A percentile compares a stretch with the other conserved stretches of the same genome.
Evolutionary conservation across 2,329 filamentous ascomycete species (phyloP).

Genomic region (Orbilia javanica): DNA sequence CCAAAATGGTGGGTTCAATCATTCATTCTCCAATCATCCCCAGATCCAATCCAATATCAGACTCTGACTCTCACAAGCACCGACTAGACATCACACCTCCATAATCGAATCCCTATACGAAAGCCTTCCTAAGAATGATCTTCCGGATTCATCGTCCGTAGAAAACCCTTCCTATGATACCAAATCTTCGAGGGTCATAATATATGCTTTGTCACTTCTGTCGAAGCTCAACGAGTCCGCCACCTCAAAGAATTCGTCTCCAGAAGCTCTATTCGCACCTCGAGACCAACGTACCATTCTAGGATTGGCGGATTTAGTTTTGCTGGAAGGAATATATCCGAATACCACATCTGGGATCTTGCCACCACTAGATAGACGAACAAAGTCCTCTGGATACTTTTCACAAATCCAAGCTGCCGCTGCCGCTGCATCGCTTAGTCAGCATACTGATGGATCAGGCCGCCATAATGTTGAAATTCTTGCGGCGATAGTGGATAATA

Average conservation of each 20-base stretch:
- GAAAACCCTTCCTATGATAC: conserved; percentile 8
- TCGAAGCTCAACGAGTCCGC: conserved; percentile 29
- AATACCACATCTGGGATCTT: conserved; percentile 59
- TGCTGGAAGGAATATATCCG: conserved; percentile 62
- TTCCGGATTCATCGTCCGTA: not conserved
- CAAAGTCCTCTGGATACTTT: conserved; percentile 56
- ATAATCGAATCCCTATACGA: conserved; percentile 50
- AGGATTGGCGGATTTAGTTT: conserved; percentile 60
- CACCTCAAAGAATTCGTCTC: conserved; percentile 33
- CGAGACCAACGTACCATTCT: conserved; percentile 59
- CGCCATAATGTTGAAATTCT: conserved; percentile 30
- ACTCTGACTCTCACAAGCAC: conserved; percentile 43
- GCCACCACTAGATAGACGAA: conserved; percentile 44
- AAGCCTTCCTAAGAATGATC: conserved; percentile 25
- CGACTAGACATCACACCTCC: conserved; percentile 37
- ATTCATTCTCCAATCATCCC: not conserved
- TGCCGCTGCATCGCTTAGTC: conserved; percentile 9
- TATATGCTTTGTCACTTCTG: conserved; percentile 26
- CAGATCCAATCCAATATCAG: not conserved
- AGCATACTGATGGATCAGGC: not conserved
- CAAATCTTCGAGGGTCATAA: conserved; percentile 35
- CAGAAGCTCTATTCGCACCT: conserved; percentile 53
- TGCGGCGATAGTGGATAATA: conserved; percentile 19
- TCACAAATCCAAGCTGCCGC: conserved; percentile 38
- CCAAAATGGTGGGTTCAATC: conserved; percentile 31